phyloP scores from a whole-genome alignment of 2,329 filamentous ascomycete genomes.

The Magnaporthales sp. region DNA sequence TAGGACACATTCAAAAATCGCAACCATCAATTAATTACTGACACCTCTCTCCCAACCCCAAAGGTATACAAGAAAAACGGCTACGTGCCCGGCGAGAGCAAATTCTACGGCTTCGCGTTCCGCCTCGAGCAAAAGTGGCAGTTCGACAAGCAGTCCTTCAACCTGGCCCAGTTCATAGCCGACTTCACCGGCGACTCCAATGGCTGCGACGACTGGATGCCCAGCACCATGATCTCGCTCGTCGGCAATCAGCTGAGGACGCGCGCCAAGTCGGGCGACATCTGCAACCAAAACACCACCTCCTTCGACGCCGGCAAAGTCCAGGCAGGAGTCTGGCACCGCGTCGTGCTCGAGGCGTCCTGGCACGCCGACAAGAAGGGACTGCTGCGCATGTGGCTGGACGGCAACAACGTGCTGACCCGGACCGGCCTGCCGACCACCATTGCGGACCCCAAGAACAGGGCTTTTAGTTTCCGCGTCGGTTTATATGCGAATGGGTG shows the following conservation, averaged over 20 bases:
- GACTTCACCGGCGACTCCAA: conserved; percentile 33
- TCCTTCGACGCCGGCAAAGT: conserved; percentile 27
- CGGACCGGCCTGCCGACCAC: conserved; percentile 31
- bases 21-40: too few relatives aligned
- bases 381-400: conserved; percentile 36
- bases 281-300: conserved; percentile 23
- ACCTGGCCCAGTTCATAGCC: conserved; percentile 42
- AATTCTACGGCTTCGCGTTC: conserved; percentile 42
- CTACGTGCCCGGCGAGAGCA: conserved; percentile 33
- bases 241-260: conserved; percentile 31
- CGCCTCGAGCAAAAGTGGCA: conserved; percentile 37
- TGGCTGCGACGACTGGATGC: conserved; percentile 35
- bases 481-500: conserved; percentile 39
- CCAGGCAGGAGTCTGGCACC: conserved; percentile 35
- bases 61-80: conserved; percentile 28
- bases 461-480: conserved; percentile 34
- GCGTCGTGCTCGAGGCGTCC: conserved; percentile 32
- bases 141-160: conserved; percentile 34
- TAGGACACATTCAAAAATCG: too few relatives aligned
- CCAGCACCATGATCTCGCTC: conserved; percentile 38
- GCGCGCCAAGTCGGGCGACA: conserved; percentile 19
- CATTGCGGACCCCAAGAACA: conserved; percentile 26
- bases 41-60: background rate
- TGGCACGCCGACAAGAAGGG: conserved; percentile 36
- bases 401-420: conserved; percentile 34